Conservation (phyloP, 2,329 filamentous ascomycete species). For the Ceratocystis cacaofunesta region DNA sequence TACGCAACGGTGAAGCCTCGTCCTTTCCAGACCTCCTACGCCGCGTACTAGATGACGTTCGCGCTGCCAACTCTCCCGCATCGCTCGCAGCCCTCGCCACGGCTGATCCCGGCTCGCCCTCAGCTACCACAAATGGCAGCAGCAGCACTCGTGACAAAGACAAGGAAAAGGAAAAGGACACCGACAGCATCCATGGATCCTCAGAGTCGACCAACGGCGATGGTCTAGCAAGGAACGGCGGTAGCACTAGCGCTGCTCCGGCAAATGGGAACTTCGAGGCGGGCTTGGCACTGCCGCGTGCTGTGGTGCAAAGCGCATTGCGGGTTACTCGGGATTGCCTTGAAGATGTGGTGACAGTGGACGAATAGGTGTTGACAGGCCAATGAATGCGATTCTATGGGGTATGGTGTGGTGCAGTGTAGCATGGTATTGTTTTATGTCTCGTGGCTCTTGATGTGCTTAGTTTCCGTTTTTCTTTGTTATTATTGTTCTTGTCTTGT, state of each 20-base stretch:
- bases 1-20: constrained; percentile 43
- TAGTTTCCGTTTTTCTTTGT: neutral
- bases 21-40: constrained; percentile 47
- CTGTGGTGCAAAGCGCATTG: constrained; percentile 48
- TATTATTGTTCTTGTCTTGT: neutral
- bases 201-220: neutral
- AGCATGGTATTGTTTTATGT: too few species aligned
- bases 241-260: constrained; percentile 14
- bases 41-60: constrained; percentile 47
- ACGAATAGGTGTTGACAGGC: constrained; percentile 16
- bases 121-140: constrained; percentile 18
- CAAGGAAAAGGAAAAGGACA: constrained; percentile 17
- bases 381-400: neutral
- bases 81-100: neutral
- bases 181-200: neutral
- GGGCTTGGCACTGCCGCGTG: constrained; percentile 39
- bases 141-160: neutral
- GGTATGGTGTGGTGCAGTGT: neutral
- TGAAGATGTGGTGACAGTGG: constrained; percentile 34
- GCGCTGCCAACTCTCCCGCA: constrained; percentile 30
- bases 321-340: constrained; percentile 43
- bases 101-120: constrained; percentile 20
- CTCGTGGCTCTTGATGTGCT: neutral
- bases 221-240: constrained; percentile 22
- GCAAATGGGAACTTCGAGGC: constrained; percentile 20